Conservation (phyloP, 148 eudicot genomes). For the Camellia sinensis region DNA sequence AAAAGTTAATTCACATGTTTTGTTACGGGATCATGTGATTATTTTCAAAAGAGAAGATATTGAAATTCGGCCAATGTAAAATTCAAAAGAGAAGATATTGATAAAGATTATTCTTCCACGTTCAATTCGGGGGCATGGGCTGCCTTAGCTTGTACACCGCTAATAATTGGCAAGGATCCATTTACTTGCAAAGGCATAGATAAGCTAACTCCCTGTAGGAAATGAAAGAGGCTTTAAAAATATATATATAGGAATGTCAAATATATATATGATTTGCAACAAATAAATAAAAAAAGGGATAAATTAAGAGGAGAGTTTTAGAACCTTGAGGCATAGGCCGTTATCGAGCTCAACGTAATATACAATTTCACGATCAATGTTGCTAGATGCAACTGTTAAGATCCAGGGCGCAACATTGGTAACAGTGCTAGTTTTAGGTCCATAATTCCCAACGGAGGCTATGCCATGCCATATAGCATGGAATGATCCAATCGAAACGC, state of each 20-base stretch:
- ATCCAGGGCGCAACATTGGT: conserved; percentile 70
- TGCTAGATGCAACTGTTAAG: conserved; percentile 68
- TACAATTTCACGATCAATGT: conserved; percentile 47
- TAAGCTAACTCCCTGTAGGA: conserved; percentile 48
- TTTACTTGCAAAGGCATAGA: conserved; percentile 32
- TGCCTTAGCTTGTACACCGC: conserved; percentile 40
- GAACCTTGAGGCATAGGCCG: conserved; percentile 42
- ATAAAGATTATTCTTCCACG: conserved; percentile 28
- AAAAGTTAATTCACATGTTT: background rate
- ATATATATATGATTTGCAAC: too few species aligned
- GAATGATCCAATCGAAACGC: conserved; percentile 49
- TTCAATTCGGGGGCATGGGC: conserved; percentile 34
- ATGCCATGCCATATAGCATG: conserved; percentile 55
- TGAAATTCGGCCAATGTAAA: too few species aligned
- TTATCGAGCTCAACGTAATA: conserved; percentile 35
- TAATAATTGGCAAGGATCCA: conserved; percentile 38
- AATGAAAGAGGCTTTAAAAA: too few species aligned
- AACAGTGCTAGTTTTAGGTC: conserved; percentile 40
- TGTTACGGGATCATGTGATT: too few species aligned
- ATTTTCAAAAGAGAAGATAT: too few species aligned
- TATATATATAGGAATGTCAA: too few species aligned
- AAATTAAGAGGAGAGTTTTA: background rate
- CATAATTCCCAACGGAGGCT: conserved; percentile 62
- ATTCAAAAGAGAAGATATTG: background rate
- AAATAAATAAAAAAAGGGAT: too few species aligned